These are phyloP conservation scores for Agaricus sinodeliciosus DNA, from an alignment of 768 basidiomycete genomes.

Conservation along the genomic window DNA sequence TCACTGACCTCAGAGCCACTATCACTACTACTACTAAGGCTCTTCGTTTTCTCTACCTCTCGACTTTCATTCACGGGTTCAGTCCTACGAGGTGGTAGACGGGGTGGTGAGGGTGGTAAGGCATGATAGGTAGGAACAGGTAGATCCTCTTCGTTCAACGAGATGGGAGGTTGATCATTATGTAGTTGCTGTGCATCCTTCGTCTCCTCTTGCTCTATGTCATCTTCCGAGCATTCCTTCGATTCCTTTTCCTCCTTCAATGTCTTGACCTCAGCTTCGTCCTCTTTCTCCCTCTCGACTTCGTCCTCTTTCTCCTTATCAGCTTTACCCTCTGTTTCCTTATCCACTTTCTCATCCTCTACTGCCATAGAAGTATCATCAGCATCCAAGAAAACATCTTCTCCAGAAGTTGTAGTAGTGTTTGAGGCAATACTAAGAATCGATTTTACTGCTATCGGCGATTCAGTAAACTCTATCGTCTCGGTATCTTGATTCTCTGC, in stretches of 20 bases:
- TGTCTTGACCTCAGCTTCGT: not conserved
- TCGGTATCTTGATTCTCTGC: not conserved
- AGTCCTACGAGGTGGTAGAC: not conserved
- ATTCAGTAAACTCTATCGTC: not conserved
- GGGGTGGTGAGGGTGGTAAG: conserved; percentile 1
- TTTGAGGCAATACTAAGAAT: not conserved
- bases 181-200: not conserved
- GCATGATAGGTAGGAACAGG: conserved; percentile 1
- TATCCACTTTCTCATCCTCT: not conserved
- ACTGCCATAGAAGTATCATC: not conserved
- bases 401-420: conserved; percentile 1
- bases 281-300: conserved; percentile 4
- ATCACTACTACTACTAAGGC: conserved; percentile 3
- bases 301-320: conserved; percentile 3
- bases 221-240: conserved; percentile 8
- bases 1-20: not conserved
- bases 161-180: not conserved
- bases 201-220: conserved; percentile 12
- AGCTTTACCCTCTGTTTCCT: not conserved
- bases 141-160: conserved; percentile 6
- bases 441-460: not conserved
- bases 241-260: conserved; percentile 4
- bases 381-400: conserved; percentile 3
- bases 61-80: not conserved
- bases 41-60: not conserved